Base-by-base conservation (phyloP, 176 grass and related monocot genomes). In the Dendrocalamus sinicus region DNA sequence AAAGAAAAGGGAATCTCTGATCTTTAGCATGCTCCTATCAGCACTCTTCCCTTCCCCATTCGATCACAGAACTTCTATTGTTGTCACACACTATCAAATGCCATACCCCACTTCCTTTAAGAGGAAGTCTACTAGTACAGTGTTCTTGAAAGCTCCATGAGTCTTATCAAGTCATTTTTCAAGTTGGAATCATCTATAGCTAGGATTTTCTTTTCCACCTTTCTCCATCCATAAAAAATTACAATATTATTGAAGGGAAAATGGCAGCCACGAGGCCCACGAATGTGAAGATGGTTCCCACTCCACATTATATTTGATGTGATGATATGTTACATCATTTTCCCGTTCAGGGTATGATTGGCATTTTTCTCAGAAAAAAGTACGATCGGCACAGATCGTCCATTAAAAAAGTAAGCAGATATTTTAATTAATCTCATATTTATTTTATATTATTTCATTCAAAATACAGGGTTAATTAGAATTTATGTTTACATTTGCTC, bases 61-160 rank as follows among this genome's bases (percentile, higher is more conserved):
- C 15, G 12, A 83, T 74, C 73, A 20, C 12, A 59, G 8, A n/a
- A 20, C 52, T 80, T 87, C 74, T 66, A 78, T 60, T 86, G 74
- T 65, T 64, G 30, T 67, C 59, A 61, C 63, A 80, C 80, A 43
- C 73, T 75, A 80, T 87, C 80, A 80, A 59, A 87, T 84, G 62
- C 40, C 68, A 80, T 87, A 57, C 54, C 80, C 85, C 85, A 91
- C 89, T 23, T 50, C 75, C 80, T 75, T 80, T 84, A 91, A 84
- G 80, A 84, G 50, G 75, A 87, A 91, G 89, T 91, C 89, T 84
- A 80, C 89, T 52, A 53, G 85, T 22, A 84, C 89, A 91, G 85
- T 87, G 75, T 22, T 2, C 51, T 80, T 70, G 89, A 91, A 91
- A 91, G 89, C 75, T 80, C 32, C 81, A 75, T 20, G 62, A 17